These are phyloP conservation scores for Fusarium pininemorale DNA, from an alignment of 2,329 filamentous ascomycete species.

Conservation along the genomic window DNA sequence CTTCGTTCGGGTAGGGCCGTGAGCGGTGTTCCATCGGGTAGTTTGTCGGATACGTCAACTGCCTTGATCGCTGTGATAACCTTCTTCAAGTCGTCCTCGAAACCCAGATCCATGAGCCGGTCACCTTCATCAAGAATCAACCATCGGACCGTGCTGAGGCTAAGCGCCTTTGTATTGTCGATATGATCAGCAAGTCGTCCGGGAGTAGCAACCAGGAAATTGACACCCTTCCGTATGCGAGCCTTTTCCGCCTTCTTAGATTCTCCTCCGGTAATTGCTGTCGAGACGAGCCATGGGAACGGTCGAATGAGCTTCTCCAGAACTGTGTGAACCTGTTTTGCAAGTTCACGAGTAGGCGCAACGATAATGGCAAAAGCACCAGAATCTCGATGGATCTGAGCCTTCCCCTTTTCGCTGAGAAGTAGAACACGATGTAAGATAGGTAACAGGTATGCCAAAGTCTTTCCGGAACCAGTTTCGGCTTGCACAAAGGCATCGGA, in stretches of 20 bases:
- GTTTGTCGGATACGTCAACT: slow-evolving; percentile 66
- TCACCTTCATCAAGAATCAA: slow-evolving; percentile 95
- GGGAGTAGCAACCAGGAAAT: slow-evolving; percentile 94
- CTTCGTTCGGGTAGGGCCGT: slow-evolving; percentile 77
- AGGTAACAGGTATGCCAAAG: slow-evolving; percentile 91
- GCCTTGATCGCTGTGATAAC: slow-evolving; percentile 83
- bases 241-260: slow-evolving; percentile 87
- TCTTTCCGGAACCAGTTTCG: slow-evolving; percentile 97
- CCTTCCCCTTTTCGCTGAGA: slow-evolving; percentile 68
- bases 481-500: slow-evolving; percentile 96
- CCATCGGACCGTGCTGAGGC: slow-evolving; percentile 91
- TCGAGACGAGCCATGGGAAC: slow-evolving; percentile 92
- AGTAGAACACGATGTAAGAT: slow-evolving; percentile 88
- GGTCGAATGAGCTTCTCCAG: slow-evolving; percentile 87
- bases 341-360: slow-evolving; percentile 91
- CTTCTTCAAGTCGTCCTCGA: slow-evolving; percentile 90
- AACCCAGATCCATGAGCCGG: slow-evolving; percentile 97
- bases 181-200: slow-evolving; percentile 91
- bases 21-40: slow-evolving; percentile 65
- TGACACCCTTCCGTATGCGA: slow-evolving; percentile 90
- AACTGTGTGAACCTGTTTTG: slow-evolving; percentile 90
- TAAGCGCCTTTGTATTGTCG: slow-evolving; percentile 88
- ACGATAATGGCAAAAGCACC: slow-evolving; percentile 95
- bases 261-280: slow-evolving; percentile 78
- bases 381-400: slow-evolving; percentile 80